phyloP scores from a whole-genome alignment of 192 early-diverging fungal genomes.

The Neocallimastix lanati region DNA sequence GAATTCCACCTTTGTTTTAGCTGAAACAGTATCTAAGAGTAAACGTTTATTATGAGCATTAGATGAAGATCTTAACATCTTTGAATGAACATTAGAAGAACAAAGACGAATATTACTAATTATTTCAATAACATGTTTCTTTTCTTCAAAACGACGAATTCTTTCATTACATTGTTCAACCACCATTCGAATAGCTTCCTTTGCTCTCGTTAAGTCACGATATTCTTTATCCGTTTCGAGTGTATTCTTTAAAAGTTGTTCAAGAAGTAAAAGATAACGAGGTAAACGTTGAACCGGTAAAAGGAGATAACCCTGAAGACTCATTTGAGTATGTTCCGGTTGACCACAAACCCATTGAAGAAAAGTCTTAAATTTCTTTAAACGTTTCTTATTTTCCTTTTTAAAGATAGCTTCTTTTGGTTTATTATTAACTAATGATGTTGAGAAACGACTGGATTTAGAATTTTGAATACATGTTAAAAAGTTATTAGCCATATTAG shows the following conservation, averaged over 20 bases:
- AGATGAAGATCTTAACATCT: not conserved
- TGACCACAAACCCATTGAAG: not conserved
- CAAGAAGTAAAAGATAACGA: conserved; percentile 73
- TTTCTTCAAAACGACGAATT: not conserved
- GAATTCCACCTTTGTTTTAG: not conserved
- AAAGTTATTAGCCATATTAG: not conserved
- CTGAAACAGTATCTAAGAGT: not conserved
- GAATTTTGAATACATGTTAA: not conserved
- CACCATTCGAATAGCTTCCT: not conserved
- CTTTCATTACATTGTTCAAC: not conserved
- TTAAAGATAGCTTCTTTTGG: not conserved
- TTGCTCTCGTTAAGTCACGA: not conserved
- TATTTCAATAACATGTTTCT: not conserved
- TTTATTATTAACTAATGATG: not conserved
- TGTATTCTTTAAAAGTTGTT: conserved; percentile 64
- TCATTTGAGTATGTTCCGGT: conserved; percentile 37
- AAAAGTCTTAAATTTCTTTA: not conserved
- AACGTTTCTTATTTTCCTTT: not conserved
- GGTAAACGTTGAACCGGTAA: conserved; percentile 88
- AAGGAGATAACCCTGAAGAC: conserved; percentile 64
- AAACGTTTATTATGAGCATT: not conserved
- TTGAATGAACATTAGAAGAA: not conserved
- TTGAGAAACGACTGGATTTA: not conserved
- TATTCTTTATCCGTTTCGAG: conserved; percentile 6
- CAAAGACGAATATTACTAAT: not conserved